A percentile compares a stretch with the other conserved stretches of the same genome.
phyloP scores from a whole-genome alignment of 345 rosid genomes.

The Populus simonii region DNA sequence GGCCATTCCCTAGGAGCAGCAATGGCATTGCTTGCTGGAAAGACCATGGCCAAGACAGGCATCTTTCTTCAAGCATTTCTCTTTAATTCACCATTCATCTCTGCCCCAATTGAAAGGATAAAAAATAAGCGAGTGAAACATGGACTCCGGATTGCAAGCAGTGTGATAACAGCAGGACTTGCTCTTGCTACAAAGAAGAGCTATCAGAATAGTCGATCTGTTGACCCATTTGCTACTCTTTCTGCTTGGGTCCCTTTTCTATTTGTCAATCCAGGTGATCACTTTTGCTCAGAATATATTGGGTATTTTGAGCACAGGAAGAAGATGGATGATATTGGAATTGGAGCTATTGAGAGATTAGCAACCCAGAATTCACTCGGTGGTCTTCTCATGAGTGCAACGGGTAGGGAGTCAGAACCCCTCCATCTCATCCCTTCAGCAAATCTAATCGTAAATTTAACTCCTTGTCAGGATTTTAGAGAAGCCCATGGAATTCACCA shows the following conservation, averaged over 20 bases:
- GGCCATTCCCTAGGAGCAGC: slow-evolving; percentile 95
- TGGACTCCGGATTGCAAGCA: slow-evolving; percentile 62
- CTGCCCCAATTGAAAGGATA: slow-evolving; percentile 72
- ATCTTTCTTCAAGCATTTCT: slow-evolving; percentile 55
- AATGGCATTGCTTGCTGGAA: slow-evolving; percentile 74
- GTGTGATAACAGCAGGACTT: slow-evolving; percentile 80
- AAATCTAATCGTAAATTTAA: slow-evolving; percentile 45
- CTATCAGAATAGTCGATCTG: slow-evolving; percentile 28
- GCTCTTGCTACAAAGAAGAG: slow-evolving; percentile 55
- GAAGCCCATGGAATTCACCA: slow-evolving; percentile 91
- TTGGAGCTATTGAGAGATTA: slow-evolving; percentile 59
- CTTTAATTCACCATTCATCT: slow-evolving; percentile 81
- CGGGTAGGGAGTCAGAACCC: slow-evolving; percentile 63
- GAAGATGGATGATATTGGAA: slow-evolving; percentile 82
- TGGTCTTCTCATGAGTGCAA: slow-evolving; percentile 52
- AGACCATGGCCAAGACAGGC: slow-evolving; percentile 64
- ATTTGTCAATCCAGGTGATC: slow-evolving; percentile 62
- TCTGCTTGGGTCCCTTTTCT: slow-evolving; percentile 66
- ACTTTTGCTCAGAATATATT: slow-evolving; percentile 69
- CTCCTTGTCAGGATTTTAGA: slow-evolving; percentile 45
- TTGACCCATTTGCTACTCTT: slow-evolving; percentile 48
- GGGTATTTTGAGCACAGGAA: slow-evolving; percentile 88
- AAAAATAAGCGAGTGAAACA: slow-evolving; percentile 60
- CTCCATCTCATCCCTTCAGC: slow-evolving; percentile 79
- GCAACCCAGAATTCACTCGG: slow-evolving; percentile 72